Evolutionary conservation across 352 stramenopile species (phyloP), one percentile per base, ranked within the genome.

Genomic region (Phytophthora ohioensis): DNA sequence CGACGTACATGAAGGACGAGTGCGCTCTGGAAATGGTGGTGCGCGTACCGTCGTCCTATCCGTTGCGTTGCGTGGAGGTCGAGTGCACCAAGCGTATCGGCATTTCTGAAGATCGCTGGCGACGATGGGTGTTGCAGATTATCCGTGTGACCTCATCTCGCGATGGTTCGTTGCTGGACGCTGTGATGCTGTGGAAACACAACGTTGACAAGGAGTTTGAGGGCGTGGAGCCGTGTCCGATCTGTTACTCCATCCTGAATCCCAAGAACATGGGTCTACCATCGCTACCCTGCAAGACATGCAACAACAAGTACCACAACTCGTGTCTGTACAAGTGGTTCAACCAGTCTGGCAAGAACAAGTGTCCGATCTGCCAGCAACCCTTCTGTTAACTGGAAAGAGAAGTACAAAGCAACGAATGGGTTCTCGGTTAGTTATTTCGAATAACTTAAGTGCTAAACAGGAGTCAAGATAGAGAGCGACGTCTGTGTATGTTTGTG

Each of bases 291-390:
- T 98, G 92, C 84, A 97, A 97, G 71, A 97, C 91, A 34, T 98
- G 92, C 82, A 81, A 75, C 57, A 98, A 97, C 84, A 96, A 94
- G 79, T 98, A 97, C 81, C 92, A 98, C 82, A 95, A 95, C 75
- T 93, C 88, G 71, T 98, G 92, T 71, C 79, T 98, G 34, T 97
- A 97, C 90, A 97, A 97, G 82, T 98, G 92, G 91, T 98, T 98
- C 78, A 96, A 95, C 77, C 93, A 97, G 67, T 97, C 89, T 60
- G 89, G 90, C 79, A 98, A 98, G 80, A 97, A 96, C 87, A 97
- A 96, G 76, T 98, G 92, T 57, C 91, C 92, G 57, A 95, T 97
- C 70, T 98, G 92, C 73, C 90, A 97, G 78, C 91, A 97, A 75
- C 88, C 90, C 2, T 97, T 96, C 71, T 87, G 82, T 41, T 94